These are phyloP conservation scores for Fusarium multiceps DNA, from an alignment of 2,329 filamentous ascomycete species.

Conservation along the genomic window DNA sequence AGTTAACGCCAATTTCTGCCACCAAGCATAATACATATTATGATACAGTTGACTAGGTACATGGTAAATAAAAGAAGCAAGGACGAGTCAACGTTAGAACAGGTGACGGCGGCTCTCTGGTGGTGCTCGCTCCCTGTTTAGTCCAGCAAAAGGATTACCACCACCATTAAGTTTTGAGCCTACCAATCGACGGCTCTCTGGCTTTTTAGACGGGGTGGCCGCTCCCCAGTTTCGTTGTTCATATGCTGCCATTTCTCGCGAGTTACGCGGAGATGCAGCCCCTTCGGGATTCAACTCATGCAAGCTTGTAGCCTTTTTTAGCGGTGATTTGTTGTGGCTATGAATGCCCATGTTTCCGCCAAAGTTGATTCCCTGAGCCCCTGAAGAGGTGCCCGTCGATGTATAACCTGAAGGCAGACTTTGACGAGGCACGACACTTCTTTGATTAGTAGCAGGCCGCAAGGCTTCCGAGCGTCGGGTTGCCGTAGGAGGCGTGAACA, in stretches of 20 bases:
- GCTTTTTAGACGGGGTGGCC: constrained; percentile 56
- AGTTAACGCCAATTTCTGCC: constrained; percentile 28
- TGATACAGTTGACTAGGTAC: background rate
- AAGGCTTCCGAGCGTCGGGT: constrained; percentile 52
- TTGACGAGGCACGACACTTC: constrained; percentile 48
- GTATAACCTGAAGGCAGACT: constrained; percentile 51
- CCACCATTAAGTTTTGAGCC: constrained; percentile 40
- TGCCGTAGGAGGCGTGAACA: constrained; percentile 56
- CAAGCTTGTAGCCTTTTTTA: constrained; percentile 80
- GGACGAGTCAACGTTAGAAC: constrained; percentile 39
- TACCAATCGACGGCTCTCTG: constrained; percentile 46
- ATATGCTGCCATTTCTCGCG: constrained; percentile 69
- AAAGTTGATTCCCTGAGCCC: constrained; percentile 49
- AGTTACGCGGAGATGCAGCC: constrained; percentile 65
- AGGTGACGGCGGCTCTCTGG: constrained; percentile 57
- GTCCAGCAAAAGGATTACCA: constrained; percentile 55
- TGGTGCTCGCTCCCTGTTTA: constrained; percentile 51
- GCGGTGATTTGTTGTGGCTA: constrained; percentile 81
- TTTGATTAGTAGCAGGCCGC: constrained; percentile 45
- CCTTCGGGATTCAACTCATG: constrained; percentile 62
- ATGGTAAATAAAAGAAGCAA: constrained; percentile 13
- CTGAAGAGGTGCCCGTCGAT: constrained; percentile 45
- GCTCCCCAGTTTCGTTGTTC: constrained; percentile 60
- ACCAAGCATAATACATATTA: background rate
- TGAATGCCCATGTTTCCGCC: constrained; percentile 86